These are phyloP conservation scores for Skeletonema menzelii DNA, from an alignment of 108 stramenopile species.

Conservation along the genomic window DNA sequence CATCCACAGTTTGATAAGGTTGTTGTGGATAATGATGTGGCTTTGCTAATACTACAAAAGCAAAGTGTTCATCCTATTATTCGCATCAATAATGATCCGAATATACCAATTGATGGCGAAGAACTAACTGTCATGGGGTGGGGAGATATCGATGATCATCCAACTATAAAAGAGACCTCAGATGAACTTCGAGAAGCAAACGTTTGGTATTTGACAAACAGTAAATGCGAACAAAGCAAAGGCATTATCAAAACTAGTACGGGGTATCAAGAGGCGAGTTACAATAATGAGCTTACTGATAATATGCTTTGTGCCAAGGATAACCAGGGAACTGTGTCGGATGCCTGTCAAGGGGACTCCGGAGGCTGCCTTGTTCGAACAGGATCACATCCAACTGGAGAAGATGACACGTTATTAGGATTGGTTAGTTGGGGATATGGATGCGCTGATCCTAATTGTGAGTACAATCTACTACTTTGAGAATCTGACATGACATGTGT, in stretches of 20 bases:
- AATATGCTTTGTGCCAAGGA: conserved; percentile 37
- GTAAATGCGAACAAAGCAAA: conserved; percentile 12
- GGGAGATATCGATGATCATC: conserved; percentile 36
- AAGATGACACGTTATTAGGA: conserved; percentile 31
- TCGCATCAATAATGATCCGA: conserved; percentile 10
- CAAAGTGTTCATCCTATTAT: conserved; percentile 12
- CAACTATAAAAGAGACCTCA: conserved; percentile 1
- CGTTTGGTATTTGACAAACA: conserved; percentile 22
- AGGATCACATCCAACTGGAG: conserved; percentile 11
- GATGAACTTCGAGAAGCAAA: conserved; percentile 16
- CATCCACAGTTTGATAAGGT: conserved; percentile 29
- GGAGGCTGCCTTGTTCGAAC: conserved; percentile 24
- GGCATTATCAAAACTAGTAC: conserved; percentile 10
- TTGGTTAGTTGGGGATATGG: conserved; percentile 42
- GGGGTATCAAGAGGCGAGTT: conserved; percentile 13
- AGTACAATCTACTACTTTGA: neutral
- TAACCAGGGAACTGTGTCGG: conserved; percentile 13
- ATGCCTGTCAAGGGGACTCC: conserved; percentile 41
- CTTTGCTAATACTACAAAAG: conserved; percentile 14
- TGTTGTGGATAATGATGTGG: conserved; percentile 25
- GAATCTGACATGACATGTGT: too few relatives aligned
- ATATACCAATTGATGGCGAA: conserved; percentile 15
- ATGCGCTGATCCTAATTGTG: conserved; percentile 33
- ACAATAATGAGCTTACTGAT: conserved; percentile 21
- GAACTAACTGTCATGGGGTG: conserved; percentile 30